Base-by-base conservation (phyloP, 345 rosid species). In the Gossypium thurberi region DNA sequence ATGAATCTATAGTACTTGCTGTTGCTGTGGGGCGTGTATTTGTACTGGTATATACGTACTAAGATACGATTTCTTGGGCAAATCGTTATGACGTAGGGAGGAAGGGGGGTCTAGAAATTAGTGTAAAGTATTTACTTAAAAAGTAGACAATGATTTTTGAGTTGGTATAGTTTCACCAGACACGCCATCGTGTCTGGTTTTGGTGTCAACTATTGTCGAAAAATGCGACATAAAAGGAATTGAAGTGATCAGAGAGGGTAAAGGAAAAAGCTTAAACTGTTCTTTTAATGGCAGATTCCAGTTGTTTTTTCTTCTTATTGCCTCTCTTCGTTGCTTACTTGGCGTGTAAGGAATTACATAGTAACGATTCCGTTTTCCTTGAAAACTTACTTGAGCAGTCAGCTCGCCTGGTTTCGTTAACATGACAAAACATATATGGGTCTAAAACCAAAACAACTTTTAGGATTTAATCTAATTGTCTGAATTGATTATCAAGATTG, bases 281-380 rank as follows among this genome's bases (percentile, higher is more conserved):
- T 48, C 37, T 66, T 47, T 43, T 9, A 0, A 17, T 48, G 43
- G 72, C 72, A 69, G 59, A 69, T 28, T 51, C 46, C 59, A 28
- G 44, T 69, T 69, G 23, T 28, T 28, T 50, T 51, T 51, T 15
- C 44, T 26, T 59, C 20, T 14, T 5, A 33, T 33, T 33, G 40
- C 10, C 43, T 42, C 52, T 66, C 23, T 17, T 11, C 13, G 7
- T 46, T 46, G 11, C 28, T 69, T n/a, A 37, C 61, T 69, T 69
- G 60, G 72, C 72, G 72, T 69, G 72, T 51, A 69, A 51, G 72
- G 13, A 50, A 25, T 10, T n/a, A 5, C 46, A 33, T 17, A 26
- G 17, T 26, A 69, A 9, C 15, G n/a, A 28, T 2, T 26, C 11
- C 23, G 17, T 48, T 65, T 48, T 15, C 13, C 43, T 14, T 15